Evolutionary conservation across 495 filamentous ascomycete species (phyloP).

Genomic region (Neurospora cerealis): DNA sequence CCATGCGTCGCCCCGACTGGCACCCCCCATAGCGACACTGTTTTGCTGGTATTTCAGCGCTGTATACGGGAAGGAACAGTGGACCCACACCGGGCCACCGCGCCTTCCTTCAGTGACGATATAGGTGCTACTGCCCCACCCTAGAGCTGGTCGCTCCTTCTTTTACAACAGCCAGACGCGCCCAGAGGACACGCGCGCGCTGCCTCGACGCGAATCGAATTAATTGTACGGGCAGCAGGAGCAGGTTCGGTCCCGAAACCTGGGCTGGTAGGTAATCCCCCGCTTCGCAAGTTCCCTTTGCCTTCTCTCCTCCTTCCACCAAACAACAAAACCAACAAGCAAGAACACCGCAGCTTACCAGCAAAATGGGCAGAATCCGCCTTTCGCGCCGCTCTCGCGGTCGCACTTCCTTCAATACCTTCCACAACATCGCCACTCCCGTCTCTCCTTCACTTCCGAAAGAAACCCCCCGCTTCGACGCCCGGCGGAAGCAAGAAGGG

Average conservation of each 20-base stretch:
- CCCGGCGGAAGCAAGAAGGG: conserved; percentile 1
- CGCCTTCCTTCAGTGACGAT: neutral
- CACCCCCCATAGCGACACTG: neutral
- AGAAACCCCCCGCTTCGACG: neutral
- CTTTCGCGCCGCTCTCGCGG: neutral
- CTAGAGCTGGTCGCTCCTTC: neutral
- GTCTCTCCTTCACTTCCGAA: neutral
- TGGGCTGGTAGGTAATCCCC: neutral
- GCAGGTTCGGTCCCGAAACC: neutral
- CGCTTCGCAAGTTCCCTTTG: neutral
- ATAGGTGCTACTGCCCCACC: neutral
- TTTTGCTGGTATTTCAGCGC: neutral
- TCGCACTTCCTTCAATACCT: neutral
- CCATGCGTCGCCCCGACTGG: neutral
- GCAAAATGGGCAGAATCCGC: neutral
- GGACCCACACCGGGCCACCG: neutral
- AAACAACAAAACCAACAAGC: neutral
- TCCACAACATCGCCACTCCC: neutral
- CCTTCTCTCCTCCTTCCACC: neutral
- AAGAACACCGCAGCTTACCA: too few species aligned
- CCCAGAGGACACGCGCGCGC: neutral
- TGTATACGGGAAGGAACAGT: neutral
- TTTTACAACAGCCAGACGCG: neutral
- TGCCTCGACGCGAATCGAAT: neutral
- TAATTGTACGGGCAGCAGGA: neutral